A percentile compares a stretch with the other conserved stretches of the same genome.
Evolutionary conservation across 139 green algal genomes (phyloP).

Genomic region (Micractinium sp.): DNA sequence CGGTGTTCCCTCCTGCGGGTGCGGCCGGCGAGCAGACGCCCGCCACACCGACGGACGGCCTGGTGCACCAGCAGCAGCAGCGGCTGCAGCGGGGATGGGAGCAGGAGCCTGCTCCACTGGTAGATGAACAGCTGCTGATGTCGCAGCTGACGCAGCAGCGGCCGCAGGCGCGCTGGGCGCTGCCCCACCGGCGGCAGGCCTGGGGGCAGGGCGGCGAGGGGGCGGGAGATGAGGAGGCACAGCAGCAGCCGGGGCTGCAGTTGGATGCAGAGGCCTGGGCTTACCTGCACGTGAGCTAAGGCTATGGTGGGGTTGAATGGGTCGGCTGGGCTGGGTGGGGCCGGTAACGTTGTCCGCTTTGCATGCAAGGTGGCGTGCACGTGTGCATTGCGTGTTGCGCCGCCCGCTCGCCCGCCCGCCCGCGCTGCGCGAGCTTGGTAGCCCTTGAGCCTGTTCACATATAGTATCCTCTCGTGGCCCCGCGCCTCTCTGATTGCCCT

Average conservation of each 20-base stretch:
- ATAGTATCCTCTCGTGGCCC: not conserved
- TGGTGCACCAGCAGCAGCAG: not conserved
- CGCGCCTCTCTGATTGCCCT: not conserved
- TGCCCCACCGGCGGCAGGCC: not conserved
- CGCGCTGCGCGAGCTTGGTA: no score
- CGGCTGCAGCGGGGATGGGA: not conserved
- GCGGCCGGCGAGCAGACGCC: not conserved
- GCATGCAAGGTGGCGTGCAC: no score
- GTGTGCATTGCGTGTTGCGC: no score
- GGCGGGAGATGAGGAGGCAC: not conserved
- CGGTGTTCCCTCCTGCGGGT: no score
- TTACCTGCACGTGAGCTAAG: conserved; percentile 1
- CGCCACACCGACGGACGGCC: not conserved
- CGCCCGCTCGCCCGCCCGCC: no score
- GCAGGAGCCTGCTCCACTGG: not conserved
- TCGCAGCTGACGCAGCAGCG: conserved; percentile 28
- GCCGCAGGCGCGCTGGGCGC: conserved; percentile 6
- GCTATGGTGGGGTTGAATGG: not conserved
- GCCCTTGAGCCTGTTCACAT: no score
- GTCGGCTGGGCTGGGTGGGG: no score
- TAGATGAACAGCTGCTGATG: conserved; percentile 33
- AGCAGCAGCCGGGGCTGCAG: not conserved
- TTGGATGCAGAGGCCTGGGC: conserved; percentile 22
- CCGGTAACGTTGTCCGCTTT: no score
- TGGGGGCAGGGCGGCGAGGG: not conserved